Base-by-base conservation (phyloP, 2,329 filamentous ascomycete species). In the Akanthomyces lecanii region DNA sequence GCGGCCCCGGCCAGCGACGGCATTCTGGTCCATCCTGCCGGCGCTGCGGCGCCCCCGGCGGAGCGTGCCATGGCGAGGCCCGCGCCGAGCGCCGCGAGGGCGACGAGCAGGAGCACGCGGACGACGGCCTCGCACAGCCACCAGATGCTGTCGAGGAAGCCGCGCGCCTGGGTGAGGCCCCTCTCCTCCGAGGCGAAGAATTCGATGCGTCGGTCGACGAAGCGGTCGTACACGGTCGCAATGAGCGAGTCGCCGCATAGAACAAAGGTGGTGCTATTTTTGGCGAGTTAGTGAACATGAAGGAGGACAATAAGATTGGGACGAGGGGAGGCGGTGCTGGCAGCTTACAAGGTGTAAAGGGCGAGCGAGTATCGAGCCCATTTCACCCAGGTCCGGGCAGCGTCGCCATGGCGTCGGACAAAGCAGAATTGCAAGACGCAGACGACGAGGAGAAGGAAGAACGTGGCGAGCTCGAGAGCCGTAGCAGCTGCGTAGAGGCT, bases 381-480 rank as follows among this genome's bases (percentile, higher is more conserved):
- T 42, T 45, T 36, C 3, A 63, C 42, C 62, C 62, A 63, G 23
- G 16, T 36, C 6, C 62, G 44, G 28, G 62, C 62, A 3, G 55
- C 55, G 40, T 63, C 62, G 40, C 55, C 42, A 18, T 59, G 62
- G n/a, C 62, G 54, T 4, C 62, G 62, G 21, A 63, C 48, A 21
- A 63, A 63, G 40, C 62, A 63, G 54, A 59, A 59, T 4, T 59
- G 62, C 40, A 58, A 21, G 16, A 63, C 50, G 25, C 40, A n/a
- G 16, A 63, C 42, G 6, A 63, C 2, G 6, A 33, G 30, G 12
- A 59, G n/a, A 23, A 54, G 11, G 18, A 59, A 25, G n/a, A 63
- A 44, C 0, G 62, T 54, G 30, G n/a, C 47, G 2, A 63, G 30
- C 11, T 59, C 28, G 33, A 63, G 52, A 8, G 50, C 55, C 1